A percentile compares a stretch with the other conserved stretches of the same genome.
Evolutionary conservation across 2,329 filamentous ascomycete genomes (phyloP).

Genomic region (Zymoseptoria ardabiliae): DNA sequence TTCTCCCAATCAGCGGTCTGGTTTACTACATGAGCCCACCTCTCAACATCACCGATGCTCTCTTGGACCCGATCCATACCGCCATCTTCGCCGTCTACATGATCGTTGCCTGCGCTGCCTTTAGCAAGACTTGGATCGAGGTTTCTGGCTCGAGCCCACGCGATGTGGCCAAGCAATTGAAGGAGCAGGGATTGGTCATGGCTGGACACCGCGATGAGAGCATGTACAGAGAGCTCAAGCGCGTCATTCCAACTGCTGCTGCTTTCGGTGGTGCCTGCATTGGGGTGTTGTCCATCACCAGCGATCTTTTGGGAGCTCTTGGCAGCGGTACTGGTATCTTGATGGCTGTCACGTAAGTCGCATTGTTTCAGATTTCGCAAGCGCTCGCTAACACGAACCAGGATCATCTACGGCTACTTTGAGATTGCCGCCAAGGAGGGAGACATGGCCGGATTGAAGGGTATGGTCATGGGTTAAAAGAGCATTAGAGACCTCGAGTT

Average conservation of each 20-base stretch:
- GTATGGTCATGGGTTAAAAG: slow-evolving; percentile 50
- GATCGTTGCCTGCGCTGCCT: slow-evolving; percentile 93
- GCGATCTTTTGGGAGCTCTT: slow-evolving; percentile 89
- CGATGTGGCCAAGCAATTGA: slow-evolving; percentile 98
- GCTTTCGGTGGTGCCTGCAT: slow-evolving; percentile 99
- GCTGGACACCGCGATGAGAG: slow-evolving; percentile 98
- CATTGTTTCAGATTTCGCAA: background rate
- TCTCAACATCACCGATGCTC: slow-evolving; percentile 89
- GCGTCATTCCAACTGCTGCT: slow-evolving; percentile 94
- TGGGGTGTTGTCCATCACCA: slow-evolving; percentile 90
- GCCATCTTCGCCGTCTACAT: slow-evolving; percentile 94
- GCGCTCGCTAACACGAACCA: slow-evolving; percentile 30
- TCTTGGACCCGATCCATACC: slow-evolving; percentile 95
- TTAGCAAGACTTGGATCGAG: slow-evolving; percentile 99
- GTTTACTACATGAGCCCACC: slow-evolving; percentile 99
- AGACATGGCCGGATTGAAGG: slow-evolving; percentile 73
- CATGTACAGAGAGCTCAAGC: slow-evolving; percentile 99
- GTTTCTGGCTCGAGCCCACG: slow-evolving; percentile 95
- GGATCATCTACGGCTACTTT: slow-evolving; percentile 99
- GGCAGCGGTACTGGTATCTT: slow-evolving; percentile 97
- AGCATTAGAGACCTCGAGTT: slow-evolving; percentile 6
- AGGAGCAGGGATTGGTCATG: slow-evolving; percentile 99
- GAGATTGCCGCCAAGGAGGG: slow-evolving; percentile 99
- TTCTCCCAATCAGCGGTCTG: slow-evolving; percentile 85
- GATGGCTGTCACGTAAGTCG: slow-evolving; percentile 90